Evolutionary conservation across 345 rosid genomes (phyloP), one percentile per base, ranked within the genome.

Genomic region (Brassica cretica): DNA sequence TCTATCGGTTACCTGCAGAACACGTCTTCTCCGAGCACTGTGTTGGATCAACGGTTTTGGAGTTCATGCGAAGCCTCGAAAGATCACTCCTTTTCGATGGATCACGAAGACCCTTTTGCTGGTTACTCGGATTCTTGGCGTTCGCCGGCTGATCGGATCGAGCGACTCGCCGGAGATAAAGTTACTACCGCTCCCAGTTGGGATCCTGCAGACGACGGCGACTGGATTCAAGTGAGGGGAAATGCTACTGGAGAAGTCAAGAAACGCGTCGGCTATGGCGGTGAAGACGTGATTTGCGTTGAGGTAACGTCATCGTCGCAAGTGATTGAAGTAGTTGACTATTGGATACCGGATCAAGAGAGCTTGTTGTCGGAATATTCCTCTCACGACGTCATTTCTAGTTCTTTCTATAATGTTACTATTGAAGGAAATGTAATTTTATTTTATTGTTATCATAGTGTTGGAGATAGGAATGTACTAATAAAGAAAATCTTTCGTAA

Each of bases 11-110:
- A 37, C 44, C 8, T 46, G 29, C 68, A 70, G 21, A 16, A 15
- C 2, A 70, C 75, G 56, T 80, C 65, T 71, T 90, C 98, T 64
- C 98, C 98, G 1, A 82, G 78, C 66, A 82, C 86, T 58, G 97
- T 91, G 19, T 58, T 93, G 81, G 90, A 93, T 84, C 92, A 82
- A 59, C 86, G 68, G 41, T 84, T 89, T 30, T 93, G 98, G 97
- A 88, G 87, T 80, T 86, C 88, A 10, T 27, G 30, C 30, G 30
- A 27, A 27, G 30, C 4, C 30, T 32, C 73, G 0, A 83, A 83
- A 53, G 79, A 62, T 68, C 85, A 79, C 6, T 64, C 70, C 12
- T 41, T 76, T 83, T 62, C 29, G 68, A 72, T 76, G 35, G 53
- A 62, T 55, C 67, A 70, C 14, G 78, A 37, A n/a, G 60, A 66